Percentiles rank a stretch among this genome's conserved stretches.
Conservation (phyloP, 768 basidiomycete genomes). For the Pulveroboletus sp. region DNA sequence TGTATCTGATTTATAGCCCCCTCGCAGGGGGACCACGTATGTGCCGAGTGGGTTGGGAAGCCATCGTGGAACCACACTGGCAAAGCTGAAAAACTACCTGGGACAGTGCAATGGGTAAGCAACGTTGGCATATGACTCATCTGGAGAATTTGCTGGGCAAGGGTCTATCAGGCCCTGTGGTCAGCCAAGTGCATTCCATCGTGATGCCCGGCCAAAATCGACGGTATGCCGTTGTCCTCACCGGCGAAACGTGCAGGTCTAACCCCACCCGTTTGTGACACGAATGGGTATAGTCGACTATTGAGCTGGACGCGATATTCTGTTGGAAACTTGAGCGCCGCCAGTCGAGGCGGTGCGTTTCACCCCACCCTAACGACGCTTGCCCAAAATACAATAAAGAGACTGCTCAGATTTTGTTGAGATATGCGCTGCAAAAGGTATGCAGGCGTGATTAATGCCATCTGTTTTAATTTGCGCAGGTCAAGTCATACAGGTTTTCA, state of each 20-base stretch:
- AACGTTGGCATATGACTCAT: constrained; percentile 32
- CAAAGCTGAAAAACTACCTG: not conserved
- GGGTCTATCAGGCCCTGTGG: constrained; percentile 47
- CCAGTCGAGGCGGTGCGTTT: constrained; percentile 52
- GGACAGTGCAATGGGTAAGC: constrained; percentile 9
- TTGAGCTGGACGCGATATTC: constrained; percentile 54
- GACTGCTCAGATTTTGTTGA: constrained; percentile 57
- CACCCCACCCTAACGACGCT: constrained; percentile 48
- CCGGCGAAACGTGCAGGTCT: constrained; percentile 35
- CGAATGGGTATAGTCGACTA: constrained; percentile 56
- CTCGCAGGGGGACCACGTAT: constrained; percentile 3
- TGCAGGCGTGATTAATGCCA: not conserved
- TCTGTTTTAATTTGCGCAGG: not conserved
- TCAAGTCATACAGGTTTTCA: constrained; percentile 33
- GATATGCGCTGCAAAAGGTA: constrained; percentile 68
- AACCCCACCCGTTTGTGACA: constrained; percentile 71
- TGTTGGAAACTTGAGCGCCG: constrained; percentile 51
- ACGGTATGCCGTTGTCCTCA: constrained; percentile 3
- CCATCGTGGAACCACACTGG: not conserved
- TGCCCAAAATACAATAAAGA: constrained; percentile 51
- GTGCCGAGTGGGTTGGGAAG: constrained; percentile 7
- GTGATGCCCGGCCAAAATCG: not conserved
- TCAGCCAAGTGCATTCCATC: constrained; percentile 53
- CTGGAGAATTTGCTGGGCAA: constrained; percentile 50
- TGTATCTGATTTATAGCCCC: constrained; percentile 6